phyloP scores from a whole-genome alignment of 257 asterid species.

The Leonotis leonurus region DNA sequence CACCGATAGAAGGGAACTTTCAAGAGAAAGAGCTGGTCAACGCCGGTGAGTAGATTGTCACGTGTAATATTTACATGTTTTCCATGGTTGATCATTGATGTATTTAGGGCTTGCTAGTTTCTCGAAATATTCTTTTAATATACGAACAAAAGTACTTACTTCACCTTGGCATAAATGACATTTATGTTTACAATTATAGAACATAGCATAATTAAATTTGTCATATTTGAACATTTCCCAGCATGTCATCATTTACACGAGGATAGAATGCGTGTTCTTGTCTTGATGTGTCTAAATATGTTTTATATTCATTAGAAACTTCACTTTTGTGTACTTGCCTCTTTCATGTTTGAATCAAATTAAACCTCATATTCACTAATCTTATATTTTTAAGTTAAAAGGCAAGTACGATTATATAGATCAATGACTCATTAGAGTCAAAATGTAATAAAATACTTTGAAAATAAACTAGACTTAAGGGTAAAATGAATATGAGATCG shows the following conservation, averaged over 20 bases:
- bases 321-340: neutral
- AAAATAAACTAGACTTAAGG: neutral
- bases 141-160: neutral
- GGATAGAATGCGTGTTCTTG: neutral
- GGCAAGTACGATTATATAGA: too few relatives aligned
- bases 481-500: neutral
- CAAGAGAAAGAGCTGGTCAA: conserved; percentile 44
- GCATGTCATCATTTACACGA: neutral
- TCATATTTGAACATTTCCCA: neutral
- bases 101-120: neutral
- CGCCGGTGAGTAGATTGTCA: conserved; percentile 40
- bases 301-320: neutral
- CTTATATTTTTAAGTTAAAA: neutral
- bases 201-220: neutral
- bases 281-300: neutral
- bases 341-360: neutral
- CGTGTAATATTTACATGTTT: conserved; percentile 3
- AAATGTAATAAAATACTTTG: neutral
- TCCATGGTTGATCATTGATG: neutral
- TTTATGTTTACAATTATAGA: neutral
- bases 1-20: conserved; percentile 30
- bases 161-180: neutral
- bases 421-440: neutral
- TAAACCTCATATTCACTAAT: neutral
- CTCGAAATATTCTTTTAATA: neutral